Base-by-base conservation (phyloP, 2,329 filamentous ascomycete genomes). In the Botryotinia globosa region DNA sequence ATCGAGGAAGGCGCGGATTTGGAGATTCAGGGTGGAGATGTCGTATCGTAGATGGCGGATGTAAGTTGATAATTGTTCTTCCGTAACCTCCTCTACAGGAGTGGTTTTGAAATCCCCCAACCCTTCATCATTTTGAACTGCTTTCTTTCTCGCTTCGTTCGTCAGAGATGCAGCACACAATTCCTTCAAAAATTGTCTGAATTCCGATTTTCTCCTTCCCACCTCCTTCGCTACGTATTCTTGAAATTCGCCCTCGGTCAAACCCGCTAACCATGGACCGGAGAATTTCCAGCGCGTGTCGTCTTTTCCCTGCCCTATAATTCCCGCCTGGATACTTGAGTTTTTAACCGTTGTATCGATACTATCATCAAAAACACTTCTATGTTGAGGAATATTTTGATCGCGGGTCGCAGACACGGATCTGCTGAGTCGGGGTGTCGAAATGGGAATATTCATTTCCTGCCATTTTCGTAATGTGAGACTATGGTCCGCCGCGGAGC, bases 401-500 rank as follows among this genome's bases (percentile, higher is more conserved):
- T 62, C 67, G 22, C 67, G 22, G 8, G 8, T 18, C 34, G 9
- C 9, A 6, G 37, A 3, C 2, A 3, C 22, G 12, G 44, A 37
- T 51, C 29, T 66, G 61, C 37, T 48, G 7, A 20, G 25, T 61
- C 51, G 32, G 0, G 87, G 87, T 1, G 89, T 84, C 29, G 90
- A 87, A 74, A 97, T 84, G 9, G 93, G 89, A 71, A 97, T 83
- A 73, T 89, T 87, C 81, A 98, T 85, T 81, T 97, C 93, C 80
- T 94, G 91, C 84, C 92, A 98, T 85, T 98, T 98, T 80, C 90
- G 86, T 72, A 97, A 85, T 12, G 93, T 94, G 77, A 94, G 84
- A 69, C 90, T 88, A 82, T 97, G 93, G 81, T 97, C 93, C 72
- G 91, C 88, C 0, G 94, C 92, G 54, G 92, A 94, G 75, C 89